Evolutionary conservation across 352 stramenopile genomes (phyloP).

Genomic region (Aphanomyces stellatus): DNA sequence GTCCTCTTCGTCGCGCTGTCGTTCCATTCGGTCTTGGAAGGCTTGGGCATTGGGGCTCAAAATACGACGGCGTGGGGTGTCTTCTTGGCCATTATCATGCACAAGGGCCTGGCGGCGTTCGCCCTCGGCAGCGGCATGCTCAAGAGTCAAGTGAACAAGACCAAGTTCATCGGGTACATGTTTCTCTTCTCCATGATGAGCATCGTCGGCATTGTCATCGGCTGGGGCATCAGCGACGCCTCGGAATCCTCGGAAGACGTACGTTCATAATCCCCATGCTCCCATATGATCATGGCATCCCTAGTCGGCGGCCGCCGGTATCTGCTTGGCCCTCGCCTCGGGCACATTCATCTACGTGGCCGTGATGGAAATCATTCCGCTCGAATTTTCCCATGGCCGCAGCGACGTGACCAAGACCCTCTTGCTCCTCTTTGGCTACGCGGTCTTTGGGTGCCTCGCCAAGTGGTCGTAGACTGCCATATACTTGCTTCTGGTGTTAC

Average conservation of each 20-base stretch:
- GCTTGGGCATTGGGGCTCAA: slow-evolving; percentile 64
- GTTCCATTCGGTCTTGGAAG: slow-evolving; percentile 75
- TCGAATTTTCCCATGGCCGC: slow-evolving; percentile 53
- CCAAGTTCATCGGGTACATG: slow-evolving; percentile 41
- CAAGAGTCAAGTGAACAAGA: slow-evolving; percentile 41
- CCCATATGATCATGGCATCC: background rate
- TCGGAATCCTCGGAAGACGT: slow-evolving; percentile 32
- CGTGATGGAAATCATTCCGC: slow-evolving; percentile 79
- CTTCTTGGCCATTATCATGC: slow-evolving; percentile 65
- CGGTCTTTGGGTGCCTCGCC: slow-evolving; percentile 63
- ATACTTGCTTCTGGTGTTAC: slow-evolving; percentile 1
- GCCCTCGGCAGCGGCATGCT: slow-evolving; percentile 57
- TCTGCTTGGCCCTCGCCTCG: slow-evolving; percentile 58
- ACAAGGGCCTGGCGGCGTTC: slow-evolving; percentile 71
- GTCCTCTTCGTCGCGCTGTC: slow-evolving; percentile 69
- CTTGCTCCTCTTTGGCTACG: slow-evolving; percentile 54
- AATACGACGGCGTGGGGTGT: slow-evolving; percentile 60
- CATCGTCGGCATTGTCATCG: slow-evolving; percentile 40
- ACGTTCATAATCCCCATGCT: background rate
- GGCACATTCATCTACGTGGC: slow-evolving; percentile 82
- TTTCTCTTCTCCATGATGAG: slow-evolving; percentile 48
- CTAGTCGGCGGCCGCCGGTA: slow-evolving; percentile 34
- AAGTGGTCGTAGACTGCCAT: slow-evolving; percentile 61
- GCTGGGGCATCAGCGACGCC: slow-evolving; percentile 31
- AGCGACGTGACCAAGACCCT: slow-evolving; percentile 37